Percentiles rank a stretch among this genome's conserved stretches.
Conservation (phyloP, 1,284 basidiomycete genomes). For the Dichomitus squalens region DNA sequence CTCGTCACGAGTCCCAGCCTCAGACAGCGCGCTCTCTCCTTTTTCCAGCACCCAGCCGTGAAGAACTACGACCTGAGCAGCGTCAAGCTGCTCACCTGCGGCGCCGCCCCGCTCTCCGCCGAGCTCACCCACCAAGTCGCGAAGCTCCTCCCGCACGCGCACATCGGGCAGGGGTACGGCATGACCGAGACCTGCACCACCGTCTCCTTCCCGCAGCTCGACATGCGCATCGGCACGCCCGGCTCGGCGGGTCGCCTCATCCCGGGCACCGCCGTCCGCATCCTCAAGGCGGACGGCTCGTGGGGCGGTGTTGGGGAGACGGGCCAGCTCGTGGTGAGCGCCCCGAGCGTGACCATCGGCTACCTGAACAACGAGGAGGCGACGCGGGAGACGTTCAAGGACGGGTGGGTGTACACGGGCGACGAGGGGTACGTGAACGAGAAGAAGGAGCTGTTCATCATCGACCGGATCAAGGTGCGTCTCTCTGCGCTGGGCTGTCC, state of each 20-base stretch:
- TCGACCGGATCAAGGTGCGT: slow-evolving; percentile 47
- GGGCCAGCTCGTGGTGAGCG: slow-evolving; percentile 45
- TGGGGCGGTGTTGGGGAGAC: slow-evolving; percentile 40
- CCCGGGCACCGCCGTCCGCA: slow-evolving; percentile 38
- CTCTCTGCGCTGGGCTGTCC: too few species aligned
- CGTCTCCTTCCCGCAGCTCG: slow-evolving; percentile 35
- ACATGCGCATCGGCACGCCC: slow-evolving; percentile 30
- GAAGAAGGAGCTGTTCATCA: slow-evolving; percentile 43
- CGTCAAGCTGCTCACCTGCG: slow-evolving; percentile 61
- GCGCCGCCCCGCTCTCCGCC: slow-evolving; percentile 74
- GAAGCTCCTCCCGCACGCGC: slow-evolving; percentile 55
- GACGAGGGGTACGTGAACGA: slow-evolving; percentile 45
- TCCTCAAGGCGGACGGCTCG: slow-evolving; percentile 43
- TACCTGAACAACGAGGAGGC: slow-evolving; percentile 44
- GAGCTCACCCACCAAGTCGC: slow-evolving; percentile 62
- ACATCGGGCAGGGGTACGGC: slow-evolving; percentile 64
- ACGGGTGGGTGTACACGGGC: slow-evolving; percentile 50
- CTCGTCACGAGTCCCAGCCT: too few species aligned
- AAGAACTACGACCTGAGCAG: slow-evolving; percentile 67
- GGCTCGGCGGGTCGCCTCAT: slow-evolving; percentile 44
- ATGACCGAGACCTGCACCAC: slow-evolving; percentile 55
- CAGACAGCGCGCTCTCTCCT: not conserved
- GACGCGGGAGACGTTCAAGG: slow-evolving; percentile 44
- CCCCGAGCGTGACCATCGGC: slow-evolving; percentile 43
- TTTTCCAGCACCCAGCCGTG: slow-evolving; percentile 60